Conservation (phyloP, 257 asterid genomes). For the Eustoma russellianum region DNA sequence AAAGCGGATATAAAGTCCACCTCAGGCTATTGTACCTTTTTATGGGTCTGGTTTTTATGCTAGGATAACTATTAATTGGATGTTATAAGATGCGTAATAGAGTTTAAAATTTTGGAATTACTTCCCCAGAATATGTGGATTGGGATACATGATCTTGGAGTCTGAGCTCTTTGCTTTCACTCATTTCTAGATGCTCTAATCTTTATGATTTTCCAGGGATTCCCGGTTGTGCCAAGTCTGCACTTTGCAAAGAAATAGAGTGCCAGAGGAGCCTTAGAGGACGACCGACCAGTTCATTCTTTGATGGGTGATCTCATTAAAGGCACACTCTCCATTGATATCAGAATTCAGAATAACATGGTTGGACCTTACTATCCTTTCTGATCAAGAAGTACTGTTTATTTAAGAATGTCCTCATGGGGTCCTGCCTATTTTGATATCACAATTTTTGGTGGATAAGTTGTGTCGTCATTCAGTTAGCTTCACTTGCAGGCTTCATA, state of each 20-base stretch:
- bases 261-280: conserved; percentile 68
- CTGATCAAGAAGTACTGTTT: neutral
- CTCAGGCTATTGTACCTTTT: too few species aligned
- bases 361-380: neutral
- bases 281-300: conserved; percentile 81
- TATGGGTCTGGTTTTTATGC: too few species aligned
- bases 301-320: conserved; percentile 97
- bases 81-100: too few species aligned
- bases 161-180: conserved; percentile 1
- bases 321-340: conserved; percentile 36
- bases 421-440: neutral
- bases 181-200: conserved; percentile 16
- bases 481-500: too few species aligned
- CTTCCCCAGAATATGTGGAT: too few species aligned
- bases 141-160: too few species aligned
- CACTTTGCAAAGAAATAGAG: conserved; percentile 78
- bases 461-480: too few species aligned
- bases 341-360: neutral
- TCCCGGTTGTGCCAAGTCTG: conserved; percentile 99
- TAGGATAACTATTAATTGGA: too few species aligned
- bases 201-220: conserved; percentile 44
- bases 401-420: too few species aligned
- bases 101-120: too few species aligned
- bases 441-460: neutral
- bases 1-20: too few species aligned